Evolutionary conservation across 1,284 basidiomycete species (phyloP).

Genomic region (Malassezia pachydermatis): DNA sequence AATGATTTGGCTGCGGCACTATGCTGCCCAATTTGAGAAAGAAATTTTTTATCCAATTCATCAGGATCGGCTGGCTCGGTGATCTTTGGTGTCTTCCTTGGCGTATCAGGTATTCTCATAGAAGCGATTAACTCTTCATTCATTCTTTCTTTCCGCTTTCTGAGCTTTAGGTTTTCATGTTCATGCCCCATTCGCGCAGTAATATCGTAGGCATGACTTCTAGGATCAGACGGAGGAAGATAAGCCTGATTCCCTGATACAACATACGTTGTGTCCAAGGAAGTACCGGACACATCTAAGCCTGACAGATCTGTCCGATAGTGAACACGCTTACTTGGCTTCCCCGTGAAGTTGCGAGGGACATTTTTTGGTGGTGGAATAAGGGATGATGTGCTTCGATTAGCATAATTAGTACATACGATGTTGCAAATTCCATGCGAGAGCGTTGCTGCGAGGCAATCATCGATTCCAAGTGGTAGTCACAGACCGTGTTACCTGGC

Average conservation of each 20-base stretch:
- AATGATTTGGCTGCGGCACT: slow-evolving; percentile 13
- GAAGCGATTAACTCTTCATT: slow-evolving; percentile 2
- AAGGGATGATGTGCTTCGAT: neutral
- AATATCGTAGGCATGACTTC: slow-evolving; percentile 1
- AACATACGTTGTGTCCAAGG: slow-evolving; percentile 3
- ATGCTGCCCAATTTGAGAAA: slow-evolving; percentile 7
- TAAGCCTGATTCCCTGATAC: neutral
- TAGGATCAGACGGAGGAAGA: neutral
- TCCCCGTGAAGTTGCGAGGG: neutral
- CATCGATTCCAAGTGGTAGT: slow-evolving; percentile 11
- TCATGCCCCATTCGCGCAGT: slow-evolving; percentile 6
- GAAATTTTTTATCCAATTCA: slow-evolving; percentile 2
- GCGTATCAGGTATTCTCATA: neutral
- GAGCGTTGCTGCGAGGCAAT: slow-evolving; percentile 2
- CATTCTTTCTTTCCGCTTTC: slow-evolving; percentile 6
- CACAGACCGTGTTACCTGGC: slow-evolving; percentile 7
- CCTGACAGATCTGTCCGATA: neutral
- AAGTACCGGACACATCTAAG: neutral
- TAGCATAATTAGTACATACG: neutral
- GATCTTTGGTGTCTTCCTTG: neutral
- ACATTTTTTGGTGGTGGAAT: neutral
- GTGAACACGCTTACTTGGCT: slow-evolving; percentile 1
- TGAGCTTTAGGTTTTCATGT: slow-evolving; percentile 4
- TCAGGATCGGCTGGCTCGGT: neutral
- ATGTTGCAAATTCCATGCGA: slow-evolving; percentile 15